Evolutionary conservation across 768 basidiomycete genomes (phyloP), one percentile per base, ranked within the genome.

Genomic region (Hypsizygus marmoreus): DNA sequence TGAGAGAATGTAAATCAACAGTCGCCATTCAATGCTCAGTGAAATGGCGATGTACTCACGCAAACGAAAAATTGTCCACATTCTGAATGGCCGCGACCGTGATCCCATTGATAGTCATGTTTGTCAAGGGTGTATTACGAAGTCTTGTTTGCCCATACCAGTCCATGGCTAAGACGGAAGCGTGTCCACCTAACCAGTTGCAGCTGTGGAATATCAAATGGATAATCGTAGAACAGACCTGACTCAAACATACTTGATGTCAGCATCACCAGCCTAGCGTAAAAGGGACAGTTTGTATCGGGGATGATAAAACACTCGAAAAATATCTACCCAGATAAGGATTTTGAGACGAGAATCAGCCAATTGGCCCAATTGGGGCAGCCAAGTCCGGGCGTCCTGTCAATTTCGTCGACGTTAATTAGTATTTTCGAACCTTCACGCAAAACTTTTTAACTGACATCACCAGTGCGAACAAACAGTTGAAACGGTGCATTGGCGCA

Each of bases 11-110:
- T 42, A 22, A 22, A 31, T 23, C 9, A 17, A 37, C n/a, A 19
- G n/a, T n/a, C n/a, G n/a, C n/a, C n/a, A n/a, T n/a, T n/a, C n/a
- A n/a, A n/a, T n/a, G n/a, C n/a, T n/a, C n/a, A n/a, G n/a, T n/a
- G n/a, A n/a, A n/a, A n/a, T n/a, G n/a, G n/a, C n/a, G n/a, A n/a
- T n/a, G n/a, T 2, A 74, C 82, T 55, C 46, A 84, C 82, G 81
- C 84, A 59, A 86, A 86, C 0, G 79, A 70, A 56, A 85, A 84
- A 47, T 82, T 81, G 50, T 80, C 81, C 25, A 86, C 77, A 40
- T 84, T 84, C 57, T 81, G 75, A 13, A 84, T 71, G 0, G 81
- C 76, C 0, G 80, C 84, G 4, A 86, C 75, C 0, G 79, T 52
- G 4, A 59, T 62, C 1, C 75, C 80, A 28, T 71, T 41, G 20